Base-by-base conservation (phyloP, 495 filamentous ascomycete genomes). In the Xylona heveae region DNA sequence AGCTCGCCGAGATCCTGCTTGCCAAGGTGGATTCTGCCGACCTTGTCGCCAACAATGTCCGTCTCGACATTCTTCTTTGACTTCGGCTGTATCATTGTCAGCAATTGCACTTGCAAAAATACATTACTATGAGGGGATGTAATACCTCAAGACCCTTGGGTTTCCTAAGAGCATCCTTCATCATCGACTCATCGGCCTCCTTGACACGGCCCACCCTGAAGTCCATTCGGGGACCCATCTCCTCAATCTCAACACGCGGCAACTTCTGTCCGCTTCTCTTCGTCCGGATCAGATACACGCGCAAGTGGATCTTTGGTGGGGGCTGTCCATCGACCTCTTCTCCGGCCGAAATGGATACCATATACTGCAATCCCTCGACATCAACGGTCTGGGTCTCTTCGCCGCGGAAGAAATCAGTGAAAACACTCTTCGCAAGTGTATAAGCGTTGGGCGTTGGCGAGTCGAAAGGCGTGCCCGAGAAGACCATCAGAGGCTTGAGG, bases 1-100 rank as follows among this genome's bases (percentile, higher is more conserved):
- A 97, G 50, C 38, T 73, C 64, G 37, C 58, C 61, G 22, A 97
- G 62, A 56, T 95, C 85, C 54, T 94, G 80, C 61, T 78, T 82
- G 47, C 76, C 80, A 18, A 88, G 52, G 57, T 97, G 90, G 34
- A 97, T 81, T 35, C 82, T 67, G 33, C 90, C 88, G 33, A 95
- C 57, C 68, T 95, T 94, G 49, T 97, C 90, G 48, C 90, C 88
- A 39, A 97, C 75, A 26, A 73, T 54, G 49, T 94, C 85, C 39
- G 77, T 92, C 37, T 65, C 61, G 39, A 95, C 72, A 50, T 97
- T 97, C 75, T 95, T 95, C 78, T 83, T 94, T 30, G 68, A 69
- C 57, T 68, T 74, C 7, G 54, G 35, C 58, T 54, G 27, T 37
- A 26, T 36, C 14, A 38, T 9, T 19, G 1, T n/a, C 14, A 1